Base-by-base conservation (phyloP, 2,329 filamentous ascomycete species). In the Trichoderma atrobrunneum region DNA sequence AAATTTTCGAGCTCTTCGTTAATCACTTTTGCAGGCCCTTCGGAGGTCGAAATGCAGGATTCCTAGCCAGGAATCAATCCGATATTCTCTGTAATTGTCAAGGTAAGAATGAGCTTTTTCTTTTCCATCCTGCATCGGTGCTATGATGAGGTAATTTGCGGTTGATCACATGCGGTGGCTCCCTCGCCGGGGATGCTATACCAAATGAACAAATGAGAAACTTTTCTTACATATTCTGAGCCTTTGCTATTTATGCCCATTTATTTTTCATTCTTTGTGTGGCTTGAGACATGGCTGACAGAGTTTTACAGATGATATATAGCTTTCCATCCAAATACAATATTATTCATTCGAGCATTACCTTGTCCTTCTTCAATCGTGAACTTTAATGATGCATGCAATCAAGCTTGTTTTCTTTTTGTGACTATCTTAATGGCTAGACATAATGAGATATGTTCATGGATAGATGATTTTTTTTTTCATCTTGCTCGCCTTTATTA, bases 141-240 rank as follows among this genome's bases (percentile, higher is more conserved):
- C 77, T 77, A 92, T 93, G 95, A 97, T 97, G 94, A 92, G 87
- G 93, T 82, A 97, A 97, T 98, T 98, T 98, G 94, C 95, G 94
- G 95, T 95, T 97, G 94, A 98, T 92, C 88, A 87, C 85, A 83
- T 83, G 83, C 86, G 90, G 90, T 95, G 94, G 93, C 87, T 85
- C 92, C 90, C 94, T 84, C 92, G 94, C 95, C 94, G 89, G 94
- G 90, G 93, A 88, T 86, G 92, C 91, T 88, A 91, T 91, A 94
- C 91, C 91, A 87, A 85, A 81, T 84, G 85, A 88, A 85, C 81
- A 89, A 82, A 86, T 97, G 94, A 97, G 95, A 97, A 92, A 97
- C 93, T 84, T 91, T 90, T 95, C 94, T 97, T 97, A 97, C 94
- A 97, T 97, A 97, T 97, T 93, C 94, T 97, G 94, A 97, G 75